phyloP scores from a whole-genome alignment of 257 asterid species.

The Cinchona pubescens region DNA sequence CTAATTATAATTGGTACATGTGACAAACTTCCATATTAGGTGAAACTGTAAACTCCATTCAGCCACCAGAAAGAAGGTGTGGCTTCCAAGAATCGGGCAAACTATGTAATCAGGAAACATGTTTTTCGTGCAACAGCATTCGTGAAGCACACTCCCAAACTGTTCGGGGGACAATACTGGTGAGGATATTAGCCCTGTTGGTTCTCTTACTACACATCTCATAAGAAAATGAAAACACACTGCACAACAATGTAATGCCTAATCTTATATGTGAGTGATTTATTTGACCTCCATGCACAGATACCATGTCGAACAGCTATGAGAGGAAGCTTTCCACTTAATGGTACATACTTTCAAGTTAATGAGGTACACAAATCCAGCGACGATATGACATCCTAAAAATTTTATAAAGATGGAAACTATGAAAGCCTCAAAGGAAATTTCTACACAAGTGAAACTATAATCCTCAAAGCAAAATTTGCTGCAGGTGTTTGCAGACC shows the following conservation, averaged over 20 bases:
- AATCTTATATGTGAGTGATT: too few species aligned
- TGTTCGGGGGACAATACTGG: conserved; percentile 96
- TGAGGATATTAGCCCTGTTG: conserved; percentile 24
- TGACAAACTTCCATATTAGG: conserved; percentile 41
- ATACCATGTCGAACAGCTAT: conserved; percentile 98
- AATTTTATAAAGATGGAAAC: conserved; percentile 11
- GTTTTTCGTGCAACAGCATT: conserved; percentile 78
- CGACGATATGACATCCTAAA: conserved; percentile 18
- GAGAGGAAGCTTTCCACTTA: conserved; percentile 98
- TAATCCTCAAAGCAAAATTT: too few species aligned
- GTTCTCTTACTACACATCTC: background rate
- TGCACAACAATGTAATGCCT: background rate
- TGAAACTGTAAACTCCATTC: conserved; percentile 79
- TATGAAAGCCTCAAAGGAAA: conserved; percentile 14
- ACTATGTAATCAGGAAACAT: conserved; percentile 72
- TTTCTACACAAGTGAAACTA: too few species aligned
- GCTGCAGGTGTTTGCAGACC: conserved; percentile 92
- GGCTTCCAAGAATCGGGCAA: conserved; percentile 55
- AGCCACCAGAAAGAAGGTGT: conserved; percentile 81
- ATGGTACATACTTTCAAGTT: conserved; percentile 97
- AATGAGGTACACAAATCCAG: conserved; percentile 63
- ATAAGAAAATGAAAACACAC: background rate
- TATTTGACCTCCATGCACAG: conserved; percentile 44
- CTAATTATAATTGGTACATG: conserved; percentile 12
- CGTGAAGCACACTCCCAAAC: conserved; percentile 85